These are phyloP conservation scores for Ustilago loliicola DNA, from an alignment of 1,284 basidiomycete species.

Conservation along the genomic window DNA sequence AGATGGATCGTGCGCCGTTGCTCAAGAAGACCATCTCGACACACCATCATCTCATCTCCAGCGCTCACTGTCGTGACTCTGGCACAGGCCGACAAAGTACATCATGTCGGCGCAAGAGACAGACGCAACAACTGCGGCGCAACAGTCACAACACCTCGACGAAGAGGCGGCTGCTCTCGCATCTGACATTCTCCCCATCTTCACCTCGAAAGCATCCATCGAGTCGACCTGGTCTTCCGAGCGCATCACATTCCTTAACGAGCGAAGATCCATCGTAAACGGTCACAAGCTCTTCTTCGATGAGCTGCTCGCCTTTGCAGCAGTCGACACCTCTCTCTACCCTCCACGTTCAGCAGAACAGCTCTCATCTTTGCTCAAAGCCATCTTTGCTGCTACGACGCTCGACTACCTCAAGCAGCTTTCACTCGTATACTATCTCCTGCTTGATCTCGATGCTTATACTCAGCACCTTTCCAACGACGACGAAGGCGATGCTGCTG, in stretches of 20 bases:
- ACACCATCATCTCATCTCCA: not conserved
- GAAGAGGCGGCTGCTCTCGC: constrained; percentile 38
- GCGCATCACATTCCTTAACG: constrained; percentile 13
- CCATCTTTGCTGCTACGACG: constrained; percentile 37
- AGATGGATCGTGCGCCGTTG: constrained; percentile 5
- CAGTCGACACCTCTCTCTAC: constrained; percentile 42
- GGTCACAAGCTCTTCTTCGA: constrained; percentile 51
- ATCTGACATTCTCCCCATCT: constrained; percentile 39
- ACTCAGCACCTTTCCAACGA: constrained; percentile 1
- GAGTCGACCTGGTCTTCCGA: constrained; percentile 37
- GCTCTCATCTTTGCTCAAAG: constrained; percentile 29
- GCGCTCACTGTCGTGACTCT: not conserved
- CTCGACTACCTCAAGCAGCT: constrained; percentile 57
- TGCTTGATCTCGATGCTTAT: constrained; percentile 46
- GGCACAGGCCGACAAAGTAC: not conserved
- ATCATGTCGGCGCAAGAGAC: constrained; percentile 24
- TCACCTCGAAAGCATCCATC: constrained; percentile 29
- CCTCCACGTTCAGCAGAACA: constrained; percentile 33
- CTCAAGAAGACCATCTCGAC: constrained; percentile 7
- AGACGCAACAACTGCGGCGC: not conserved
- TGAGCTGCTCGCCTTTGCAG: constrained; percentile 47
- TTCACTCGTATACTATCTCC: constrained; percentile 52
- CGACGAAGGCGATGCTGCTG: not conserved
- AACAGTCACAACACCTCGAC: constrained; percentile 20
- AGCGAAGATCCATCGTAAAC: constrained; percentile 19